These are phyloP conservation scores for Sugiyamaella castrensis DNA, from an alignment of 1,139 yeast species.

Conservation along the genomic window DNA sequence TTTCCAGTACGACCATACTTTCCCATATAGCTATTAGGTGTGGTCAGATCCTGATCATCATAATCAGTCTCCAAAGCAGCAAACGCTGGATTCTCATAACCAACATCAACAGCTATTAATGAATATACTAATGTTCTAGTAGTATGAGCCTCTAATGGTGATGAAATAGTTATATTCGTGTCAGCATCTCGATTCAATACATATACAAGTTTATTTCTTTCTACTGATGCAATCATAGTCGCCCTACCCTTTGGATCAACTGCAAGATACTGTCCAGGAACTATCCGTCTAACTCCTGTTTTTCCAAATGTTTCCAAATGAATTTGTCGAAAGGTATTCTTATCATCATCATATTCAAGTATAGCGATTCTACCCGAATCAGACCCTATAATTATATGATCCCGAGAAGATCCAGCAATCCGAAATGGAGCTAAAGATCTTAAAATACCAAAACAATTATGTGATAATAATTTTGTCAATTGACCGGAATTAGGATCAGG, in stretches of 20 bases:
- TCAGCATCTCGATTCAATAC: constrained; percentile 49
- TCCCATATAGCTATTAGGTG: constrained; percentile 1
- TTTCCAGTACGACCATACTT: constrained; percentile 10
- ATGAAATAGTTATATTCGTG: constrained; percentile 51
- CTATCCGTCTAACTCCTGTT: constrained; percentile 67
- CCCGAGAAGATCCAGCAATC: constrained; percentile 52
- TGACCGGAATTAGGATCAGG: constrained; percentile 57
- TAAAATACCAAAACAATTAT: constrained; percentile 59
- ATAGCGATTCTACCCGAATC: constrained; percentile 77
- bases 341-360: constrained; percentile 46
- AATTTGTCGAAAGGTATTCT: constrained; percentile 47
- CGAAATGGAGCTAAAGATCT: constrained; percentile 52
- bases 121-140: constrained; percentile 53
- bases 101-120: constrained; percentile 64
- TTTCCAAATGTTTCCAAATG: constrained; percentile 70
- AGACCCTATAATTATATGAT: constrained; percentile 64
- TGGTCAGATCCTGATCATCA: constrained; percentile 22
- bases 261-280: constrained; percentile 76
- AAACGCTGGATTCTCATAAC: constrained; percentile 77
- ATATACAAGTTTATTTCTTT: constrained; percentile 66
- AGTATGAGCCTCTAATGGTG: constrained; percentile 70
- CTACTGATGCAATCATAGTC: constrained; percentile 65
- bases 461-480: constrained; percentile 44
- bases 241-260: constrained; percentile 76
- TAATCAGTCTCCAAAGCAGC: constrained; percentile 75